phyloP scores from a whole-genome alignment of 306 rosid species.

The Cicer yamashitae region DNA sequence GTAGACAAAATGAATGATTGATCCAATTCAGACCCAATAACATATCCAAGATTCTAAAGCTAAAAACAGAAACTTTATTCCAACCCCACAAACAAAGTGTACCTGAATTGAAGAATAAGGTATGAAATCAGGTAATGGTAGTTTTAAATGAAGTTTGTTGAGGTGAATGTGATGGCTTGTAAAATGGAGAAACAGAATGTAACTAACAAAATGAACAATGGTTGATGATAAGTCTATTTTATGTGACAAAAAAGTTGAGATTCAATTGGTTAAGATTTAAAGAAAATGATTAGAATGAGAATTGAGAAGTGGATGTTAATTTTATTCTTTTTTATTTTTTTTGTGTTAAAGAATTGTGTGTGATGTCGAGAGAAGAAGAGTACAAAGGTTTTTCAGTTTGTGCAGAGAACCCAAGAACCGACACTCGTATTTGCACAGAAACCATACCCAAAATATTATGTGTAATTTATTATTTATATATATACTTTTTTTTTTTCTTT shows the following conservation, averaged over 20 bases:
- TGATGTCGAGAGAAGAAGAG: constrained; percentile 22
- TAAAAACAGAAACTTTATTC: constrained; percentile 34
- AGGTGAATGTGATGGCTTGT: constrained; percentile 13
- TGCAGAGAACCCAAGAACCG: constrained; percentile 61
- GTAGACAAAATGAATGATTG: constrained; percentile 10
- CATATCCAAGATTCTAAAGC: not conserved
- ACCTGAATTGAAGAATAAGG: constrained; percentile 14
- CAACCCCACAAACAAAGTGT: constrained; percentile 35
- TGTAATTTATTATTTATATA: not conserved
- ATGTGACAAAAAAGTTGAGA: not conserved
- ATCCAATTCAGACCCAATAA: constrained; percentile 28
- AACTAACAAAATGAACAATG: constrained; percentile 15
- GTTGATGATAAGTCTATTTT: constrained; percentile 31
- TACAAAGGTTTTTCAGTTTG: constrained; percentile 17
- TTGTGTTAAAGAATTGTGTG: constrained; percentile 4
- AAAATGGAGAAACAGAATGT: constrained; percentile 22
- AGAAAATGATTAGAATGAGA: not conserved
- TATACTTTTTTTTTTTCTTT: not conserved
- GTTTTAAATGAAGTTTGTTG: not conserved
- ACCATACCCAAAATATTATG: constrained; percentile 11
- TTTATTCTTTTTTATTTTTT: not conserved
- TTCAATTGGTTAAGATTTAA: not conserved
- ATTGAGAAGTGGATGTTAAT: constrained; percentile 6
- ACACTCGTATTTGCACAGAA: constrained; percentile 49
- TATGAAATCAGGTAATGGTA: too few species aligned